Percentiles rank a stretch among this genome's conserved stretches.
Conservation (phyloP, 2,329 filamentous ascomycete genomes). For the Verticillium zaregamsianum region DNA sequence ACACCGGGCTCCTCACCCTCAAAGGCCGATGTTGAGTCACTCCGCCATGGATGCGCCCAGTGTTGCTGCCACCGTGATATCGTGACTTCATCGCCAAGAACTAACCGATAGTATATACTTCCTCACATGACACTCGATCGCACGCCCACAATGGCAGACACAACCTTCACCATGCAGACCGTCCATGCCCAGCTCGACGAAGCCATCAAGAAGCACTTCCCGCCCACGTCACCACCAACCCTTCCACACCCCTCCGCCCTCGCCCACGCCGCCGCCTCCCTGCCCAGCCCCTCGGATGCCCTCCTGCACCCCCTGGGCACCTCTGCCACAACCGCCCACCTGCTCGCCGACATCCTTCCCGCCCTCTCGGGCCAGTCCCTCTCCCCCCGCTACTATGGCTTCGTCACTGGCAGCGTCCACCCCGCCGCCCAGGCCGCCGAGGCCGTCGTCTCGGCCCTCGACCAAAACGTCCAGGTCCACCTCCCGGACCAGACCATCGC, state of each 20-base stretch:
- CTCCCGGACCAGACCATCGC: conserved; percentile 70
- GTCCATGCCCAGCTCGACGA: conserved; percentile 9
- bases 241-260: conserved; percentile 34
- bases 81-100: neutral
- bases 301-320: conserved; percentile 25
- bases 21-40: neutral
- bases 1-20: neutral
- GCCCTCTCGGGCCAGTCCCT: conserved; percentile 63
- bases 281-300: conserved; percentile 29
- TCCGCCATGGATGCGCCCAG: neutral
- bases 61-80: neutral
- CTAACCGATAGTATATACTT: neutral
- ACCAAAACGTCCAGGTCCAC: conserved; percentile 84
- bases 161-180: neutral
- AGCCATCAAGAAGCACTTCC: conserved; percentile 4
- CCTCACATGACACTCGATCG: neutral
- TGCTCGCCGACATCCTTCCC: conserved; percentile 42
- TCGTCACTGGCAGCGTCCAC: conserved; percentile 78
- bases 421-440: conserved; percentile 80
- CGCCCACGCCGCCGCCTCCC: conserved; percentile 30
- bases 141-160: neutral
- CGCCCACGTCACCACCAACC: conserved; percentile 21
- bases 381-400: conserved; percentile 75
- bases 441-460: conserved; percentile 72
- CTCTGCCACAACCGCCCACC: conserved; percentile 34